Conservation (phyloP, 345 rosid genomes). For the Sisymbrium altissimum region DNA sequence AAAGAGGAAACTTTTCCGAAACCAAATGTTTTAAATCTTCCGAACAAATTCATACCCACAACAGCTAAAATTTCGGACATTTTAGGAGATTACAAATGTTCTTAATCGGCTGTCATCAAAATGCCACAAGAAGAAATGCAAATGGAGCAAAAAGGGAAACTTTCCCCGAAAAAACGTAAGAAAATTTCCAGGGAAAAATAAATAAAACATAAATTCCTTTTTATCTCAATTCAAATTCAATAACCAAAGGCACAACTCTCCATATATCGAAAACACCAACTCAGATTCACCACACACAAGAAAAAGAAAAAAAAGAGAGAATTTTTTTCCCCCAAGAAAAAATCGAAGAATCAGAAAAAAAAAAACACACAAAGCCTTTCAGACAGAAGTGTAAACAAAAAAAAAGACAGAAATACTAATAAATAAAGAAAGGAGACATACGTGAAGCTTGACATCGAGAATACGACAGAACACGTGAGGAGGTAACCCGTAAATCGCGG, state of each 20-base stretch:
- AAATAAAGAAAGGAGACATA: conserved; percentile 16
- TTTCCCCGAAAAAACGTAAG: not conserved
- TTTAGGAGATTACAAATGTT: not conserved
- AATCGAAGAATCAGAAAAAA: not conserved
- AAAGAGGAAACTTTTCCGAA: not conserved
- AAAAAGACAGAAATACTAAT: not conserved
- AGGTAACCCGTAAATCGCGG: conserved; percentile 60
- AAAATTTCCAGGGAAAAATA: not conserved
- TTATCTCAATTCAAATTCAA: conserved; percentile 7
- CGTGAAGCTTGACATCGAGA: conserved; percentile 93
- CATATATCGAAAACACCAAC: conserved; percentile 21
- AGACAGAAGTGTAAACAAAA: not conserved
- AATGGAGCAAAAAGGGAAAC: not conserved
- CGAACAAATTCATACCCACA: conserved; percentile 15
- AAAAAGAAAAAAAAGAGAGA: not conserved
- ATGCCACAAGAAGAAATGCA: not conserved
- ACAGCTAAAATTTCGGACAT: not conserved
- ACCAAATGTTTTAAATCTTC: not conserved
- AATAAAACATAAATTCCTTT: conserved; percentile 10
- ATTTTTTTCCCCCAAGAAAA: not conserved
- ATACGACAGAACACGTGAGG: conserved; percentile 89
- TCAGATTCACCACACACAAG: conserved; percentile 14
- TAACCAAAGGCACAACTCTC: conserved; percentile 21
- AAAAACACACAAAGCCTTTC: not conserved
- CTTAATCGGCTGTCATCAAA: not conserved